Evolutionary conservation across 371 early-diverging fungal genomes (phyloP).

Genomic region (Capniomyces stellatus): DNA sequence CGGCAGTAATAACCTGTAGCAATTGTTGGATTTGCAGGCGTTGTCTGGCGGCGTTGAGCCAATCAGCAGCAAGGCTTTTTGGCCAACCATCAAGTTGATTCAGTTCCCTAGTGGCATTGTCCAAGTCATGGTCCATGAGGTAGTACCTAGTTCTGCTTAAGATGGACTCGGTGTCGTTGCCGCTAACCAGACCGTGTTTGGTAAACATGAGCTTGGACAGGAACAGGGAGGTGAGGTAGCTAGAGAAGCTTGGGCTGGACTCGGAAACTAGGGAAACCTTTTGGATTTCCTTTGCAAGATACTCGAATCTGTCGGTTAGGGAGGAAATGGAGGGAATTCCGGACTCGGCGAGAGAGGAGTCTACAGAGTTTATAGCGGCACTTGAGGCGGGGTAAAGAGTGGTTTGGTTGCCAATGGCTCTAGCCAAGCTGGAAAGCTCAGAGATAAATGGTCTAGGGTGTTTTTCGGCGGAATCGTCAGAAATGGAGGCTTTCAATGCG

Average conservation of each 20-base stretch:
- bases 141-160: slow-evolving; percentile 65
- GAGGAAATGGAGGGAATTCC: slow-evolving; percentile 57
- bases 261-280: slow-evolving; percentile 49
- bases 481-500: background rate
- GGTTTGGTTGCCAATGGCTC: slow-evolving; percentile 24
- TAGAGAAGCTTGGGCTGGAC: slow-evolving; percentile 36
- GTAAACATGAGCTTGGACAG: slow-evolving; percentile 63
- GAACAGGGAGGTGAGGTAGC: slow-evolving; percentile 53
- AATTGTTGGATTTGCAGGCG: slow-evolving; percentile 85
- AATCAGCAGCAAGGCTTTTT: slow-evolving; percentile 69
- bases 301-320: slow-evolving; percentile 51
- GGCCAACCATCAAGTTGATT: slow-evolving; percentile 92
- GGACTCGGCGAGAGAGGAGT: slow-evolving; percentile 33
- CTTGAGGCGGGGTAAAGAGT: slow-evolving; percentile 48
- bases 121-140: slow-evolving; percentile 59
- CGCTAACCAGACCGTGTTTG: slow-evolving; percentile 72
- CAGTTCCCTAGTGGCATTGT: slow-evolving; percentile 76
- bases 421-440: slow-evolving; percentile 45
- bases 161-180: slow-evolving; percentile 78
- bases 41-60: slow-evolving; percentile 66
- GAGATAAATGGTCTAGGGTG: slow-evolving; percentile 34
- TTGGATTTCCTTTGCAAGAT: slow-evolving; percentile 50
- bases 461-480: background rate
- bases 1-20: slow-evolving; percentile 32
- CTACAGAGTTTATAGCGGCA: slow-evolving; percentile 41